A percentile compares a stretch with the other conserved stretches of the same genome.
Evolutionary conservation across 1,139 yeast species (phyloP).

Genomic region (Magnusiomyces starmeri): DNA sequence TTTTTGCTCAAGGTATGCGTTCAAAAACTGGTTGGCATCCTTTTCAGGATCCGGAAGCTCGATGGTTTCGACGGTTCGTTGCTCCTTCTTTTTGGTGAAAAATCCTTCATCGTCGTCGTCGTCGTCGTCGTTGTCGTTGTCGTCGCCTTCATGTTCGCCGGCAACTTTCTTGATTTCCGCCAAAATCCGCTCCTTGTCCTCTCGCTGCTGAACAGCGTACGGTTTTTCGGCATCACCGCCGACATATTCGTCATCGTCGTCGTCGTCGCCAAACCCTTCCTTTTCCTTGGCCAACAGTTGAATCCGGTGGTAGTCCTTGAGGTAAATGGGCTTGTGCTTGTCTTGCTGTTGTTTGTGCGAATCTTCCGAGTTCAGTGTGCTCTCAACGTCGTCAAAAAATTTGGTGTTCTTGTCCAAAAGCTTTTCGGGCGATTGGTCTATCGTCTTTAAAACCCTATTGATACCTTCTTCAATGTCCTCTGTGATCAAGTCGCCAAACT

Average conservation of each 20-base stretch:
- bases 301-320: conserved; percentile 89
- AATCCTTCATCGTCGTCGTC: conserved; percentile 47
- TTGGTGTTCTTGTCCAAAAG: conserved; percentile 58
- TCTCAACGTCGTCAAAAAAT: conserved; percentile 51
- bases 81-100: conserved; percentile 48
- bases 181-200: conserved; percentile 63
- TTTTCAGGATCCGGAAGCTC: conserved; percentile 64
- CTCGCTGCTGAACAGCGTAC: conserved; percentile 65
- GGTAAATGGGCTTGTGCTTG: conserved; percentile 64
- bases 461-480: conserved; percentile 80
- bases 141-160: conserved; percentile 40
- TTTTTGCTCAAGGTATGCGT: conserved; percentile 62
- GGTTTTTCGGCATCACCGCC: conserved; percentile 43
- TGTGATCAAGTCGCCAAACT: conserved; percentile 79
- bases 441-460: conserved; percentile 59
- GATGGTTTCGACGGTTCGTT: conserved; percentile 30
- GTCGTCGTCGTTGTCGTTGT: conserved; percentile 39
- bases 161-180: conserved; percentile 64
- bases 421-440: conserved; percentile 49
- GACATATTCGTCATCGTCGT: conserved; percentile 46
- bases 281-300: conserved; percentile 52
- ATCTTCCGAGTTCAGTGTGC: conserved; percentile 18
- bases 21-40: conserved; percentile 61
- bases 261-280: conserved; percentile 36
- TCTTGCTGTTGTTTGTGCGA: conserved; percentile 19